phyloP scores from a whole-genome alignment of 768 basidiomycete genomes.

The Trametes elegans region DNA sequence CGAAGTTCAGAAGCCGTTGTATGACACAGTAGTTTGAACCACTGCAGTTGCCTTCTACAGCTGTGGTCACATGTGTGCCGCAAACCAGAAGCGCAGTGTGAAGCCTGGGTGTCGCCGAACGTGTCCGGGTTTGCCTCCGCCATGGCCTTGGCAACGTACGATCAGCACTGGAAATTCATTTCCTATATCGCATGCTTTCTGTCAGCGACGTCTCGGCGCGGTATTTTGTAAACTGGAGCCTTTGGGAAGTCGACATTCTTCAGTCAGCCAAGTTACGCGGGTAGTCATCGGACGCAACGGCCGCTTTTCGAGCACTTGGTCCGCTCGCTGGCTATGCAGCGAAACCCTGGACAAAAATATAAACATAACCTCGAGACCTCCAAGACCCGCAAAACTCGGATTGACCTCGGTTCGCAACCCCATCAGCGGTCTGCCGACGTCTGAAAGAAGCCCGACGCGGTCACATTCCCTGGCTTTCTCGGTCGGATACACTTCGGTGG shows the following conservation, averaged over 20 bases:
- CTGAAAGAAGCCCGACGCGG: not conserved
- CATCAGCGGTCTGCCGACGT: conserved; percentile 4
- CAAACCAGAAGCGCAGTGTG: too few species aligned
- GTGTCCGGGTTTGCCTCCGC: too few species aligned
- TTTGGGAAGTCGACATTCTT: not conserved
- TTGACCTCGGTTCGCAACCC: conserved; percentile 2
- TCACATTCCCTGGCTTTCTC: not conserved
- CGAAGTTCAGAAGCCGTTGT: too few species aligned
- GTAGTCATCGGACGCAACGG: conserved; percentile 4
- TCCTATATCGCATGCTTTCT: too few species aligned
- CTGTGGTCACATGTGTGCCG: too few species aligned
- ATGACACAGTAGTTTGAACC: too few species aligned
- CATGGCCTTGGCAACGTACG: too few species aligned
- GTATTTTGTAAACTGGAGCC: not conserved
- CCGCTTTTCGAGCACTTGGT: not conserved
- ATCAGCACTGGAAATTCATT: too few species aligned
- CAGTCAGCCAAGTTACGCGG: not conserved
- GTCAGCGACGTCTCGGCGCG: not conserved
- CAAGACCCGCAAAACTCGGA: not conserved
- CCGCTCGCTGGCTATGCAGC: not conserved
- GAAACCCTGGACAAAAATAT: not conserved
- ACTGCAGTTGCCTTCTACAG: too few species aligned
- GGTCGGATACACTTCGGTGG: conserved; percentile 10
- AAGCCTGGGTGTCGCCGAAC: too few species aligned
- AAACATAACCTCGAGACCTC: not conserved